Base-by-base conservation (phyloP, 176 grass and related monocot species). In the Coix lacrymajobi region DNA sequence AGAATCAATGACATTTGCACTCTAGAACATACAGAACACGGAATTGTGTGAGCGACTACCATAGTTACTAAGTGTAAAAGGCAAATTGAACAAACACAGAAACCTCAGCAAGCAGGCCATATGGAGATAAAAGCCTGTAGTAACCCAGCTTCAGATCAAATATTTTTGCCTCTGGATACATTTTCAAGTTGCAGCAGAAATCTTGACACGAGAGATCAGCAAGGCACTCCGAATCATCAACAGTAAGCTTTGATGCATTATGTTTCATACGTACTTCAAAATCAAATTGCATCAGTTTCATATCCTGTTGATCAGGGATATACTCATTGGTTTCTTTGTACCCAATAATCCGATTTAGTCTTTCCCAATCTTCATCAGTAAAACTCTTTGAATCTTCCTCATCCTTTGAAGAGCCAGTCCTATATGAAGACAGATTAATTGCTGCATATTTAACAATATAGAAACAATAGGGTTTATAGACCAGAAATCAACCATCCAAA, bases 101-200 rank as follows among this genome's bases (percentile, higher is more conserved):
- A 93, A 98, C 95, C 95, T 98, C 86, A 63, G 96, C 96, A 77
- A 98, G 92, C n/a, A 95, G 88, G 62, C 96, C 96, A 86, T 91
- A 91, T 40, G 92, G 96, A 84, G 96, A 98, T 62, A 88, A 85
- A 77, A 98, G 89, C 72, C 80, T 92, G 67, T 98, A 98, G 67
- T 92, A 98, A 49, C 92, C 96, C 85, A 98, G 83, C 63, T 91
- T 98, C 79, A 98, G 66, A 65, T 93, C 86, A 93, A 98, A 95
- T 88, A 93, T 85, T 87, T 98, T 94, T 39, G 96, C 85, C 79
- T 98, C 96, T 4, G 96, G 79, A 90, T 95, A 98, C 86, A 91
- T 93, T 89, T 91, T 94, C 67, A 98, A 69, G 75, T 93, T 93
- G 88, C 96, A 94, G 79, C 80, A 75, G 63, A 98, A 80, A 75